Evolutionary conservation across 1,284 basidiomycete genomes (phyloP).

Genomic region (Melanopsichium pennsylvanicum): DNA sequence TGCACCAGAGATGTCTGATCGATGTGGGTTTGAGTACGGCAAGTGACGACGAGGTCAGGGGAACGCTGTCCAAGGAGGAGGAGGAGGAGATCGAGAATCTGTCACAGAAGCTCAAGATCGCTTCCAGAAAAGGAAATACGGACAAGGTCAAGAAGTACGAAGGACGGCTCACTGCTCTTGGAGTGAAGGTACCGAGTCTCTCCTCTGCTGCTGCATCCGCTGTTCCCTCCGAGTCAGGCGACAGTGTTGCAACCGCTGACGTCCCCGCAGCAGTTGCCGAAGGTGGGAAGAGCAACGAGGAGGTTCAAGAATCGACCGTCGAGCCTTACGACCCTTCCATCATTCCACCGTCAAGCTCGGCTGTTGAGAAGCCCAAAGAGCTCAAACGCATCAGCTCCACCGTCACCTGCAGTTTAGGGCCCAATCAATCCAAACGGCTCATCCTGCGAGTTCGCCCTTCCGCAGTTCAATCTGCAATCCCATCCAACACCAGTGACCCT

Average conservation of each 20-base stretch:
- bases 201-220: slow-evolving; percentile 1
- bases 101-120: slow-evolving; percentile 70
- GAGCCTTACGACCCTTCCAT: too few relatives aligned
- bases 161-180: slow-evolving; percentile 67
- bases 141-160: slow-evolving; percentile 70
- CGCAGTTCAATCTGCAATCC: slow-evolving; percentile 32
- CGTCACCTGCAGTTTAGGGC: slow-evolving; percentile 54
- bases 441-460: slow-evolving; percentile 55
- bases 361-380: slow-evolving; percentile 21
- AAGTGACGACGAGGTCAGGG: slow-evolving; percentile 62
- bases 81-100: slow-evolving; percentile 70
- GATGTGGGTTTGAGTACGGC: slow-evolving; percentile 38
- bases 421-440: slow-evolving; percentile 57
- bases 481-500: slow-evolving; percentile 24
- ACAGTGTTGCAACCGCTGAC: background rate
- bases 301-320: too few relatives aligned
- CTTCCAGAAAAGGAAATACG: slow-evolving; percentile 68
- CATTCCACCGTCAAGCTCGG: background rate
- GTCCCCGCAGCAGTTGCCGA: background rate
- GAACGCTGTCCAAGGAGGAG: slow-evolving; percentile 68
- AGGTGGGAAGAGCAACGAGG: slow-evolving; percentile 1
- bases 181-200: slow-evolving; percentile 59
- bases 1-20: slow-evolving; percentile 42
- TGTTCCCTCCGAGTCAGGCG: background rate
- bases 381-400: slow-evolving; percentile 51